Conservation (phyloP, 2,329 filamentous ascomycete genomes). For the Coleophoma cylindrospora region DNA sequence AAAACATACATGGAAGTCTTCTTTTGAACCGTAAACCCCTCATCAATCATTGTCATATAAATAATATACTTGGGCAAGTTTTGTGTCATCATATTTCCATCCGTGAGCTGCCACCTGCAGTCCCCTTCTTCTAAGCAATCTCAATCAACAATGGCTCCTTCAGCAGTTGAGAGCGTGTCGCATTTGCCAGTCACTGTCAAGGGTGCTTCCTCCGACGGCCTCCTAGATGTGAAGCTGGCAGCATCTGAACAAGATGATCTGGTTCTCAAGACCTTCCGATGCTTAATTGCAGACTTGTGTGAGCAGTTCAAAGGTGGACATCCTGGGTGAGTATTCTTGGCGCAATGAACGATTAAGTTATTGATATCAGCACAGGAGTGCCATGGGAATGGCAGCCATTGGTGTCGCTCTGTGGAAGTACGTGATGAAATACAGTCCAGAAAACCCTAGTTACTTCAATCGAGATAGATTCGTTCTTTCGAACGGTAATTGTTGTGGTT, state of each 20-base stretch:
- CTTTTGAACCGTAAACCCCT: no score
- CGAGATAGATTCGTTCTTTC: slow-evolving; percentile 39
- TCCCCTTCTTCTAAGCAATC: neutral
- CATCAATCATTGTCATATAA: neutral
- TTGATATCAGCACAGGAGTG: neutral
- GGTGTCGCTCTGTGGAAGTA: slow-evolving; percentile 37
- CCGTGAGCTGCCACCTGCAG: neutral
- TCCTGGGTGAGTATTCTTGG: slow-evolving; percentile 45
- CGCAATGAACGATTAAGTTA: no score
- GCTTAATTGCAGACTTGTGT: slow-evolving; percentile 63
- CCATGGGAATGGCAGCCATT: slow-evolving; percentile 38
- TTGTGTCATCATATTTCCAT: neutral
- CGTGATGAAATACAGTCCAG: slow-evolving; percentile 34
- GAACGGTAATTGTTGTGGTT: slow-evolving; percentile 26
- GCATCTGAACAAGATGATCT: slow-evolving; percentile 2
- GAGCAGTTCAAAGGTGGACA: slow-evolving; percentile 67
- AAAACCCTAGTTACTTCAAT: slow-evolving; percentile 34
- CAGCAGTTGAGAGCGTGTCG: slow-evolving; percentile 3
- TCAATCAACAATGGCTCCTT: slow-evolving; percentile 1
- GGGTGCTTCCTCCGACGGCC: slow-evolving; percentile 1
- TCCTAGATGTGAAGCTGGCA: neutral
- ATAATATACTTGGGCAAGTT: neutral
- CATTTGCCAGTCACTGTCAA: slow-evolving; percentile 1
- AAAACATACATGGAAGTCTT: no score
- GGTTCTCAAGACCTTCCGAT: slow-evolving; percentile 54